These are phyloP conservation scores for Tricholoma matsutake DNA, from an alignment of 768 basidiomycete species.

Conservation along the genomic window DNA sequence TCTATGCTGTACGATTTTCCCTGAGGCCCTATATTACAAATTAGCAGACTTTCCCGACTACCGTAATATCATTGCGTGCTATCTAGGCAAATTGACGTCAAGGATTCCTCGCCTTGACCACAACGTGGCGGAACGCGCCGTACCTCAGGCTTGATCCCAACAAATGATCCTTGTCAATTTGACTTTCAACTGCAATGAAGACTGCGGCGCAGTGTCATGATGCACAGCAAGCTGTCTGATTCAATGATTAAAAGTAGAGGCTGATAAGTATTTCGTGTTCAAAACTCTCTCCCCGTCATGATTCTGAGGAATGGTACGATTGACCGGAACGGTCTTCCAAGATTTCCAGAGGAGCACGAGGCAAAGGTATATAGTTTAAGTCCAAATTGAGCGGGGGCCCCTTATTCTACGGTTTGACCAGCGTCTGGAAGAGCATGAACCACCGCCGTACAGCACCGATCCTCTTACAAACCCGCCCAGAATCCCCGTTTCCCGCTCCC, in stretches of 20 bases:
- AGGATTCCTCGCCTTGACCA: background rate
- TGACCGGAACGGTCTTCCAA: background rate
- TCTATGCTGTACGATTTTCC: background rate
- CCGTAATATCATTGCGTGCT: background rate
- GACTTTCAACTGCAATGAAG: background rate
- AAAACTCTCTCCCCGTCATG: background rate
- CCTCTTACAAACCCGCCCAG: background rate
- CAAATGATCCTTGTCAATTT: background rate
- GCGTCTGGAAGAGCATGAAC: background rate
- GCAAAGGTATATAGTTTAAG: background rate
- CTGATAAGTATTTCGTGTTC: background rate
- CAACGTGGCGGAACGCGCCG: too few relatives aligned
- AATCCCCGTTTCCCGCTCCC: background rate
- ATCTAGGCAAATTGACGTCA: background rate
- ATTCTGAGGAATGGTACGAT: background rate
- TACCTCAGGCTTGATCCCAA: too few relatives aligned
- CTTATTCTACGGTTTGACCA: background rate
- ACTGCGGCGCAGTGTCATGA: background rate
- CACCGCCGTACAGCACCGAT: background rate
- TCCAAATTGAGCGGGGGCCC: too few relatives aligned
- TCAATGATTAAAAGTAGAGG: background rate
- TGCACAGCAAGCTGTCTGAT: background rate
- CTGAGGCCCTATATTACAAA: background rate
- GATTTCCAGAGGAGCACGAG: background rate
- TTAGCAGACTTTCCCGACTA: background rate